Evolutionary conservation across 2,329 filamentous ascomycete species (phyloP).

Genomic region (Capronia americana): DNA sequence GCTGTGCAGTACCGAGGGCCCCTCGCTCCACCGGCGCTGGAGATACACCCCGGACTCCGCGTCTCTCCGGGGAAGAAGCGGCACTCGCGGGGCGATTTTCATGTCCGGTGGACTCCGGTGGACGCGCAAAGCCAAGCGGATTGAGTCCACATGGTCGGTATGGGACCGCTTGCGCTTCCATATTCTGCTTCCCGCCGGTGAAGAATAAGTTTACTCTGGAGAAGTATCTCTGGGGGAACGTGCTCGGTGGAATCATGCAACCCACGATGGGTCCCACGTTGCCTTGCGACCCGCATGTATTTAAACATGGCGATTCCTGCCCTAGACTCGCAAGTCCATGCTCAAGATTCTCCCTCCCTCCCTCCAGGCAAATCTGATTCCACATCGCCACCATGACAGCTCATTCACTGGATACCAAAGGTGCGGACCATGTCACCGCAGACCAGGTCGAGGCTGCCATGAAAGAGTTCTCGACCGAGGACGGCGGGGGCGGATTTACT

Average conservation of each 20-base stretch:
- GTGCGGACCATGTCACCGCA: constrained; percentile 8
- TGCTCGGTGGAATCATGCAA: background rate
- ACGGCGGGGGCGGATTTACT: constrained; percentile 1
- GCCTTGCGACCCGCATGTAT: background rate
- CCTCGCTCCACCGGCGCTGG: background rate
- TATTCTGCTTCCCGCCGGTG: background rate
- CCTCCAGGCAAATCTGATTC: background rate
- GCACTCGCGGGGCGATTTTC: background rate
- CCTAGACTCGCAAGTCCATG: background rate
- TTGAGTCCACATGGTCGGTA: background rate
- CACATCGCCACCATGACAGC: background rate
- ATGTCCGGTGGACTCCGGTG: constrained; percentile 1
- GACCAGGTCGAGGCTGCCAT: constrained; percentile 17
- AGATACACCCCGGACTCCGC: background rate
- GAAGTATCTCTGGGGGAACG: background rate
- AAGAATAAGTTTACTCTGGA: background rate
- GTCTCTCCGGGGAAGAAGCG: background rate
- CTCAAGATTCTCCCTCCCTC: background rate
- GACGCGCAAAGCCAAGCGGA: background rate
- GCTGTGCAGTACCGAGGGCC: background rate
- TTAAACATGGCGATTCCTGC: background rate
- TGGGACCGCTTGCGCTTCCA: background rate
- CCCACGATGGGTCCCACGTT: background rate
- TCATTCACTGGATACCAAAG: constrained; percentile 10
- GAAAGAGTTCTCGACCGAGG: constrained; percentile 8